phyloP scores from a whole-genome alignment of 2,329 filamentous ascomycete genomes.

The Colletotrichum tabaci region DNA sequence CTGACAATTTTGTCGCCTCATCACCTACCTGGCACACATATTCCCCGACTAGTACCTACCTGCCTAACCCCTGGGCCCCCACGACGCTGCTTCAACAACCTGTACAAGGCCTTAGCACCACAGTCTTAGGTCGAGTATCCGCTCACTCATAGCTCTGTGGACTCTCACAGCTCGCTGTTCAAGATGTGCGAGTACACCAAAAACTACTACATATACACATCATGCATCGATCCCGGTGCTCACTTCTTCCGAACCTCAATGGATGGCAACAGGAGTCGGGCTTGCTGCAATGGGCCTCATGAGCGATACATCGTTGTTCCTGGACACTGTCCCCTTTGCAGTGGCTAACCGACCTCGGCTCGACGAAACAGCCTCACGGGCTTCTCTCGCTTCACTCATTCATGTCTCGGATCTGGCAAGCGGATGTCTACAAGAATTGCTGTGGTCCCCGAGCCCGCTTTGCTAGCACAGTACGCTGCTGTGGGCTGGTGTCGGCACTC shows the following conservation, averaged over 20 bases:
- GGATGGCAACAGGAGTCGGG: conserved; percentile 73
- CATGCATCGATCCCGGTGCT: conserved; percentile 76
- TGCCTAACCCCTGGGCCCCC: not conserved
- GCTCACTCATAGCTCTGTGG: not conserved
- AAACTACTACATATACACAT: conserved; percentile 84
- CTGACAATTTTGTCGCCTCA: not conserved
- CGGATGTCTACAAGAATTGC: not conserved
- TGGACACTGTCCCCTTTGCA: conserved; percentile 69
- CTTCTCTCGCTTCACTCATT: not conserved
- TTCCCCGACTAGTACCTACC: not conserved
- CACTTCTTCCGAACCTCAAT: conserved; percentile 81
- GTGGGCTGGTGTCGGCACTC: not conserved
- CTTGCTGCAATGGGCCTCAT: conserved; percentile 77
- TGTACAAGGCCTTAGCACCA: not conserved
- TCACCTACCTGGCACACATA: not conserved
- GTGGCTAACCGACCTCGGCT: conserved; percentile 46
- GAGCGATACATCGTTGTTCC: conserved; percentile 81
- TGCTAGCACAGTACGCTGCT: not conserved
- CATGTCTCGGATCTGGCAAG: not conserved
- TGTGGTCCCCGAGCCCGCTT: too few relatives aligned
- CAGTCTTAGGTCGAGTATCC: not conserved
- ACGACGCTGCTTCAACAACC: not conserved
- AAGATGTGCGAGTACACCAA: conserved; percentile 78
- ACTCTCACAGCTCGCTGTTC: conserved; percentile 18
- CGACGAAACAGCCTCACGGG: conserved; percentile 1